Evolutionary conservation across 2,329 filamentous ascomycete genomes (phyloP), one percentile per base, ranked within the genome.

Genomic region (Talaromyces pinophilus): DNA sequence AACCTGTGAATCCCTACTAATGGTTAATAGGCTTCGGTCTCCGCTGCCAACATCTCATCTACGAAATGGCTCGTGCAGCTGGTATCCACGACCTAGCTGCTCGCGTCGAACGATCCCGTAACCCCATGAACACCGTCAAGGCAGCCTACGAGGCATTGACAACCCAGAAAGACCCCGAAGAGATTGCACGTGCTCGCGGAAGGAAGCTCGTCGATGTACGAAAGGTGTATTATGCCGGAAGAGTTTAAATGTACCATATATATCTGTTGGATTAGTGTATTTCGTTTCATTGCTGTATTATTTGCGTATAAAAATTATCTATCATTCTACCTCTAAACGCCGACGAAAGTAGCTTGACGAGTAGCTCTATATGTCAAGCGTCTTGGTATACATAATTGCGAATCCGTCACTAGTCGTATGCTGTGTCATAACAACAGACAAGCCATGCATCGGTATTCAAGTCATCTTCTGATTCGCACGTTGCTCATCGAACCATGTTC

Each of bases 111-210:
- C 90, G 94, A 55, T 92, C 92, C 69, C 88, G 93, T 74, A 98
- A 97, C 84, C 92, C 93, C 72, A 97, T 98, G 93, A 99, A 99
- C 83, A 92, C 93, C 19, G 91, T 97, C 81, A 97, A 97, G 83
- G 95, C 95, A 15, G 87, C 92, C 48, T 92, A 91, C 80, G 79
- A 94, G 78, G 94, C 93, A 5, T 83, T 99, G 69, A 86, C 87
- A 78, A 90, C 84, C 82, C 95, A 99, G 82, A 87, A 87, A 68
- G 85, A 96, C 75, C 95, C 95, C 35, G 92, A 98, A 77, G 89
- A 94, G 76, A 90, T 99, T 75, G 95, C 95, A 65, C 86, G 91
- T 60, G 94, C 92, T 62, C 84, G 93, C 70, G 94, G 95, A 68
- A 94, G 92, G 86, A 99, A 99, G 86, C 78, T 99, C 75, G 93